Base-by-base conservation (phyloP, 345 rosid species). In the Aquilaria malaccensis region DNA sequence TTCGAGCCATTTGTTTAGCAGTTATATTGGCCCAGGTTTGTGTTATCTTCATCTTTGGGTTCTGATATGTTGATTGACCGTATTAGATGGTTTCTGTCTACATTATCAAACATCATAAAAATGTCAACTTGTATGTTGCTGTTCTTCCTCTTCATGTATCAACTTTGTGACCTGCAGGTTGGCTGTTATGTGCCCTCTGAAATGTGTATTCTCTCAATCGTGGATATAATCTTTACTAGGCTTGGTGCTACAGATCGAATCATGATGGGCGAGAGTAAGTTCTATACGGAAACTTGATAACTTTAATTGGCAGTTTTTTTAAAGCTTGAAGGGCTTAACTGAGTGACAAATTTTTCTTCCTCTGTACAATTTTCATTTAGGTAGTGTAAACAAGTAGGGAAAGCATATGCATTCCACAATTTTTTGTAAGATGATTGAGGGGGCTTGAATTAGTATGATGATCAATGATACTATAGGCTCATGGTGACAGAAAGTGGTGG, bases 201-300 rank as follows among this genome's bases (percentile, higher is more conserved):
- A 81, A 71, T 59, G 50, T 85, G 94, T 59, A 53, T 72, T 61
- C 74, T 93, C 69, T 85, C 96, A 30, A 83, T 85, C 6, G 96
- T 80, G 22, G 97, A 93, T 69, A 76, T 73, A 63, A 89, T 93
- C 74, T 93, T 93, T 78, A 89, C 98, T 10, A 77, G 97, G 69
- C 94, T 92, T 67, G 98, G 96, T 62, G 89, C 98, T 58, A 80
- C 85, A 60, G 96, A 93, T 69, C 78, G 96, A 70, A 93, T 93
- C 73, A 89, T 93, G 97, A 76, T 93, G 3, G 98, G 98, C 33
- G 97, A 87, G 77, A 89, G 98, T 85, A 77, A 81, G 98, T 75
- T 30, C 45, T 55, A 45, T 50, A 47, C 51, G 30, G 51, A 59
- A 54, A 55, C 56, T 51, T 6, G 15, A 33, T 33, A 30, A 33